Evolutionary conservation across 768 basidiomycete genomes (phyloP).

Genomic region (Sarcodon aspratus): DNA sequence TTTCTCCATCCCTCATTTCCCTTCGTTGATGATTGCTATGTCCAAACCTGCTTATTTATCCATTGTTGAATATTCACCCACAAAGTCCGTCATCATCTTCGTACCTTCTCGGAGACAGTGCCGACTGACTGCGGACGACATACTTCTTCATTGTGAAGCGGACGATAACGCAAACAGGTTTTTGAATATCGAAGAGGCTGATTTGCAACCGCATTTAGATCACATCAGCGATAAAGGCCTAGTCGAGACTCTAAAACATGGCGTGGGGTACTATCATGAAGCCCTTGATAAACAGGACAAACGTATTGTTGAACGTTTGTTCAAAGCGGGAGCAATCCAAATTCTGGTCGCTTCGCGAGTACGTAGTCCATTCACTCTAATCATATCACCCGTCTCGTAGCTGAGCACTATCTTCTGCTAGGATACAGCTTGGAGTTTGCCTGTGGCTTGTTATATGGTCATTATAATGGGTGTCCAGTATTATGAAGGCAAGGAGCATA

Average conservation of each 20-base stretch:
- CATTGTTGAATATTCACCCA: constrained; percentile 75
- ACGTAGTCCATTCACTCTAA: constrained; percentile 8
- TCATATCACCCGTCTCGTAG: not conserved
- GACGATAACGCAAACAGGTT: constrained; percentile 80
- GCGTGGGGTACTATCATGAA: constrained; percentile 94
- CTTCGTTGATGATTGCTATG: constrained; percentile 98
- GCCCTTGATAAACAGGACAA: constrained; percentile 88
- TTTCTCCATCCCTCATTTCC: constrained; percentile 95
- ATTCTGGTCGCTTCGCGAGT: constrained; percentile 91
- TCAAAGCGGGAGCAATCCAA: constrained; percentile 91
- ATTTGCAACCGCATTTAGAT: constrained; percentile 82
- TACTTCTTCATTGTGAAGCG: constrained; percentile 79
- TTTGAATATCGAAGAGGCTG: constrained; percentile 76
- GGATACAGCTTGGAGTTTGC: constrained; percentile 96
- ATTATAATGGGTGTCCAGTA: constrained; percentile 99
- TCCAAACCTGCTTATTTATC: constrained; percentile 96
- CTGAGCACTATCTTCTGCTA: constrained; percentile 15
- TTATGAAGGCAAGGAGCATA: constrained; percentile 95
- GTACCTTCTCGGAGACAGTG: constrained; percentile 92
- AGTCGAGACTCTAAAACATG: constrained; percentile 74
- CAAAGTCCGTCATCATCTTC: constrained; percentile 84
- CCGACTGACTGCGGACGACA: constrained; percentile 85
- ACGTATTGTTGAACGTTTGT: constrained; percentile 83
- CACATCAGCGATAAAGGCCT: constrained; percentile 69
- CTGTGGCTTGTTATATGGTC: constrained; percentile 93